Percentiles rank a stretch among this genome's conserved stretches.
Evolutionary conservation across 2,329 filamentous ascomycete genomes (phyloP).

Genomic region (Trichophyton simii): DNA sequence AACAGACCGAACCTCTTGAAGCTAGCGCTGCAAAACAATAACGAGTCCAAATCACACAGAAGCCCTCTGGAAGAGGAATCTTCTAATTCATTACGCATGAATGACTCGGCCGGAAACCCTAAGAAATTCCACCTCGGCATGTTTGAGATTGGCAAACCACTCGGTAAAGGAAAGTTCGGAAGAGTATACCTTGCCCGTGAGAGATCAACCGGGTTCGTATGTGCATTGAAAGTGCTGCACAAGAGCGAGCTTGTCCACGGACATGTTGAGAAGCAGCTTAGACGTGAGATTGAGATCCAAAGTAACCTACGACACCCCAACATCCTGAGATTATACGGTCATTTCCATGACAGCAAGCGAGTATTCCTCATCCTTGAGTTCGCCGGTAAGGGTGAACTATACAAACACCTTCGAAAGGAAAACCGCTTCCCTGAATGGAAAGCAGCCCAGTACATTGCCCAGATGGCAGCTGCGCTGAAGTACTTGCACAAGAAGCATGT

Average conservation of each 20-base stretch:
- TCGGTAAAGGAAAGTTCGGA: conserved; percentile 80
- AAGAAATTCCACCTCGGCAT: conserved; percentile 73
- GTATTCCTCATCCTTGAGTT: conserved; percentile 83
- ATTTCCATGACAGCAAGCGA: conserved; percentile 80
- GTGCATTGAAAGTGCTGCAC: conserved; percentile 74
- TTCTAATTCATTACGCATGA: conserved; percentile 18
- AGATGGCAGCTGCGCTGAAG: conserved; percentile 78
- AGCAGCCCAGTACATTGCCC: conserved; percentile 73
- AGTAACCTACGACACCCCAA: conserved; percentile 77
- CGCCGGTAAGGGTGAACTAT: conserved; percentile 72
- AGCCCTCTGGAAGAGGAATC: conserved; percentile 11
- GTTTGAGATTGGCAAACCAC: conserved; percentile 81
- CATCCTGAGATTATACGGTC: conserved; percentile 69
- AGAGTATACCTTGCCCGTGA: conserved; percentile 76
- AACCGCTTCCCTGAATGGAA: conserved; percentile 74
- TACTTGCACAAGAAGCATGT: conserved; percentile 96
- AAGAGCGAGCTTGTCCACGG: conserved; percentile 71
- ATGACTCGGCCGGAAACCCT: conserved; percentile 20
- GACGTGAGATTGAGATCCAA: conserved; percentile 81
- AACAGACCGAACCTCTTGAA: conserved; percentile 76
- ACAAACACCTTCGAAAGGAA: conserved; percentile 72
- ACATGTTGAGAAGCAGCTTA: conserved; percentile 74
- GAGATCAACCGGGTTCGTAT: conserved; percentile 66
- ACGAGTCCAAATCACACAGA: conserved; percentile 31
- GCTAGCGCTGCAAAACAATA: conserved; percentile 65